Base-by-base conservation (phyloP, 202 grass and related monocot genomes). In the Hordeum pubiflorum region DNA sequence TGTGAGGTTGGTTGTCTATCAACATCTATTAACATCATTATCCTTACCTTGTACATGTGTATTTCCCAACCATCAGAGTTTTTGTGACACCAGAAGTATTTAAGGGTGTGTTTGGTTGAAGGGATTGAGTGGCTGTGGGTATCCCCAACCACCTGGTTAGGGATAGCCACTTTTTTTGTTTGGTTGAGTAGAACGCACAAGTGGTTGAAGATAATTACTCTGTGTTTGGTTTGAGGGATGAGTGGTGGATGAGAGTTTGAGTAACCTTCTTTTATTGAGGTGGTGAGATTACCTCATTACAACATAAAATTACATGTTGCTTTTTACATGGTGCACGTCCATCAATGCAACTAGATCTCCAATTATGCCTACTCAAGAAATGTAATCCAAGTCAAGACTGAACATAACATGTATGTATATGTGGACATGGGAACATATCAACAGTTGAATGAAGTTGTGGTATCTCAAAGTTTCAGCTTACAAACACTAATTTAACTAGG, bases 1-100 rank as follows among this genome's bases (percentile, higher is more conserved):
- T 99, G 96, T 85, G 95, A 95, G 95, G 95, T 98, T 15, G 2
- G 89, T 80, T 81, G 18, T 70, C 55, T 72, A 72, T 54, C 7
- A 38, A 38, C 5, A 38, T 64, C 12, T 76, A 14, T 57, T 71
- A 56, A 44, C 43, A 79, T 62, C 73, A 21, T 38, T 31, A 26
- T 72, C 39, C 76, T 77, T 65, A 44, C 41, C 79, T 76, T 76
- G 23, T 70, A 46, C 22, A 21, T 52, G 26, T 50, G 56, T 22
- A 59, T 37, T 58, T 84, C 29, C 58, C 13, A 62, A 29, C 44
- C 13, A 65, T 67, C 59, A 41, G 38, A 57, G 17, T 73, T 80
- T 58, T 80, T 80, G 18, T 50, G 67, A 48, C 10, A 65, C 9
- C 34, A 22, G 29, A 82, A 74, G 5, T 63, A 62, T 52, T 62